A percentile compares a stretch with the other conserved stretches of the same genome.
phyloP scores from a whole-genome alignment of 2,329 filamentous ascomycete genomes.

The Pseudocercospora eumusae region DNA sequence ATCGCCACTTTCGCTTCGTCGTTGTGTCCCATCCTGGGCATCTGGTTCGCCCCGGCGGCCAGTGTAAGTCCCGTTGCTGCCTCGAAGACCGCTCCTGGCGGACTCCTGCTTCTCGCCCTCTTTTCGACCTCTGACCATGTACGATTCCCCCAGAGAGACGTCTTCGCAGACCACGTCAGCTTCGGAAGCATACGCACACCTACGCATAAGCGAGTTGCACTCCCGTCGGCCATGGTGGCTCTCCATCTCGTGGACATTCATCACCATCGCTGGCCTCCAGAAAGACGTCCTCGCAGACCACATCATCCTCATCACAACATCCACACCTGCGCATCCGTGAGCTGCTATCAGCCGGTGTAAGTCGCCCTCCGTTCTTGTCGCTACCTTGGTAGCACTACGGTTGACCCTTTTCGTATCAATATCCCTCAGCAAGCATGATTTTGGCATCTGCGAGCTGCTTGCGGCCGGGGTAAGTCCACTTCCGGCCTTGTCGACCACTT shows the following conservation, averaged over 20 bases:
- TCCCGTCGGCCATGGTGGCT: too few species aligned
- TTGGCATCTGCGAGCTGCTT: constrained; percentile 7
- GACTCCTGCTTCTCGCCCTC: not conserved
- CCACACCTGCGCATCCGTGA: constrained; percentile 5
- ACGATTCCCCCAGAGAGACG: not conserved
- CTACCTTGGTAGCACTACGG: constrained; percentile 6
- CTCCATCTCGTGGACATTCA: too few species aligned
- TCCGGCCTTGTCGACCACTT: not conserved
- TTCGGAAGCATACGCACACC: not conserved
- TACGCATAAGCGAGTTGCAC: not conserved
- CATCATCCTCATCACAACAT: not conserved
- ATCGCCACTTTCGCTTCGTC: constrained; percentile 1
- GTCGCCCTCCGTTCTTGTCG: constrained; percentile 10
- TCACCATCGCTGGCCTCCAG: not conserved
- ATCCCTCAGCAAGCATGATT: not conserved
- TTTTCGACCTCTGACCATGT: not conserved
- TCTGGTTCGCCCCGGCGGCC: constrained; percentile 12
- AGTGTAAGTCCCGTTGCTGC: constrained; percentile 8
- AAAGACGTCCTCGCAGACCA: not conserved
- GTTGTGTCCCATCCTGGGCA: not conserved
- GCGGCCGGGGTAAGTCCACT: constrained; percentile 8
- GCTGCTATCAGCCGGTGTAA: constrained; percentile 8
- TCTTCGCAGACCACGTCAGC: not conserved
- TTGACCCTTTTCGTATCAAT: not conserved
- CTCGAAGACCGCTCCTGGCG: not conserved